phyloP scores from a whole-genome alignment of 768 basidiomycete species.

The Xerocomellus amylosporus region DNA sequence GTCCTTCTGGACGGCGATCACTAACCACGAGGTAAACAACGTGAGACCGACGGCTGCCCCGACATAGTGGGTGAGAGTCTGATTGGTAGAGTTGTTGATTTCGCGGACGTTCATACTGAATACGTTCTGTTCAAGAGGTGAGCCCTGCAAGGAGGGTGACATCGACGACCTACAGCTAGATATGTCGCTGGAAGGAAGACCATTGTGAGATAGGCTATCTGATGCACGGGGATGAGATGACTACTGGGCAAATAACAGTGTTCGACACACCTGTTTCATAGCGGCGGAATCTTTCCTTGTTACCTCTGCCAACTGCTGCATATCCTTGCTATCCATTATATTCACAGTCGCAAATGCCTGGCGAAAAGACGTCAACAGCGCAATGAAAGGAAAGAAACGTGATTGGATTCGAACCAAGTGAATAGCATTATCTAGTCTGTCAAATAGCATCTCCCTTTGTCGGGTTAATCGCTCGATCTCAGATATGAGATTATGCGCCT shows the following conservation, averaged over 20 bases:
- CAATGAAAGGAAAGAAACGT: not conserved
- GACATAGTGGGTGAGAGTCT: slow-evolving; percentile 39
- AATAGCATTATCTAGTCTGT: slow-evolving; percentile 25
- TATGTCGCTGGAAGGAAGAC: slow-evolving; percentile 55
- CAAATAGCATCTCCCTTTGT: slow-evolving; percentile 23
- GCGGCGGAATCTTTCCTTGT: slow-evolving; percentile 3
- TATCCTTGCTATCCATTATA: slow-evolving; percentile 42
- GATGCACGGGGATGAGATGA: slow-evolving; percentile 13
- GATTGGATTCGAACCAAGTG: slow-evolving; percentile 18
- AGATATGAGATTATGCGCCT: slow-evolving; percentile 45
- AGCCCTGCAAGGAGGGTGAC: not conserved
- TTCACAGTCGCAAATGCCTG: slow-evolving; percentile 57
- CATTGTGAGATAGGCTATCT: slow-evolving; percentile 56
- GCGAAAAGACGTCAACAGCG: not conserved
- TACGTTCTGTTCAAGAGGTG: slow-evolving; percentile 27
- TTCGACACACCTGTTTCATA: slow-evolving; percentile 22
- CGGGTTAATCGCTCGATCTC: slow-evolving; percentile 47
- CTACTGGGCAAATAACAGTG: not conserved
- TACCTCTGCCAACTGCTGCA: not conserved
- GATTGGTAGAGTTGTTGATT: slow-evolving; percentile 25
- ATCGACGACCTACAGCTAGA: slow-evolving; percentile 21
- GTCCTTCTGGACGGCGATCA: slow-evolving; percentile 46
- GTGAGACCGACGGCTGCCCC: slow-evolving; percentile 45
- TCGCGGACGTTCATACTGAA: slow-evolving; percentile 29
- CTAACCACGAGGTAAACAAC: slow-evolving; percentile 49